Evolutionary conservation across 2,329 filamentous ascomycete genomes (phyloP).

Genomic region (Pyrenophora tritici-repentis): DNA sequence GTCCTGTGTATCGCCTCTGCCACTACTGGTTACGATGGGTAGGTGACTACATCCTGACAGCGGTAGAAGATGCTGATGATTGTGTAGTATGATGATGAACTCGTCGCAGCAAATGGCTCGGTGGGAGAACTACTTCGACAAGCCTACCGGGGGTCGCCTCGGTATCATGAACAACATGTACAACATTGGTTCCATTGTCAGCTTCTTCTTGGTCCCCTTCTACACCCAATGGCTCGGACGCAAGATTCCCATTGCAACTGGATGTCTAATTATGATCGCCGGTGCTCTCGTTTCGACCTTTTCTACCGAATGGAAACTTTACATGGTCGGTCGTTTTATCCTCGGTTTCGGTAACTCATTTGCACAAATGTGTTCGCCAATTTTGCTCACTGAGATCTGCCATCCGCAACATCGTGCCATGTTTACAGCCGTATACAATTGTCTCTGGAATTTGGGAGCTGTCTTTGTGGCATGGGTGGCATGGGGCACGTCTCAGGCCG

Average conservation of each 20-base stretch:
- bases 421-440: constrained; percentile 70
- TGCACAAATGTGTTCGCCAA: constrained; percentile 66
- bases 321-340: constrained; percentile 63
- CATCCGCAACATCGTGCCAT: constrained; percentile 70
- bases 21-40: constrained; percentile 63
- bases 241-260: constrained; percentile 48
- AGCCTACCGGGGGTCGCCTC: constrained; percentile 47
- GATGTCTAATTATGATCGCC: constrained; percentile 53
- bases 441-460: constrained; percentile 66
- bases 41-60: constrained; percentile 17
- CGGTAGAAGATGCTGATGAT: background rate
- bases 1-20: constrained; percentile 60
- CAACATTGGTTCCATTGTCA: constrained; percentile 47
- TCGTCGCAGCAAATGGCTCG: constrained; percentile 49
- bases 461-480: constrained; percentile 65
- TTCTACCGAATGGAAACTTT: constrained; percentile 49
- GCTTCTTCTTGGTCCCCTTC: constrained; percentile 43
- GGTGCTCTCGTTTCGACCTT: constrained; percentile 44
- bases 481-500: constrained; percentile 42
- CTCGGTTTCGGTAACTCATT: constrained; percentile 71
- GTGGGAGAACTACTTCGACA: constrained; percentile 47
- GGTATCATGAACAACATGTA: constrained; percentile 55
- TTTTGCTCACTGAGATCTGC: constrained; percentile 68
- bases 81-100: constrained; percentile 51
- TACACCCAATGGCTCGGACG: constrained; percentile 53